A percentile compares a stretch with the other conserved stretches of the same genome.
These are phyloP conservation scores for Thuja plicata DNA, from an alignment of 83 land plant genomes.

Conservation along the genomic window DNA sequence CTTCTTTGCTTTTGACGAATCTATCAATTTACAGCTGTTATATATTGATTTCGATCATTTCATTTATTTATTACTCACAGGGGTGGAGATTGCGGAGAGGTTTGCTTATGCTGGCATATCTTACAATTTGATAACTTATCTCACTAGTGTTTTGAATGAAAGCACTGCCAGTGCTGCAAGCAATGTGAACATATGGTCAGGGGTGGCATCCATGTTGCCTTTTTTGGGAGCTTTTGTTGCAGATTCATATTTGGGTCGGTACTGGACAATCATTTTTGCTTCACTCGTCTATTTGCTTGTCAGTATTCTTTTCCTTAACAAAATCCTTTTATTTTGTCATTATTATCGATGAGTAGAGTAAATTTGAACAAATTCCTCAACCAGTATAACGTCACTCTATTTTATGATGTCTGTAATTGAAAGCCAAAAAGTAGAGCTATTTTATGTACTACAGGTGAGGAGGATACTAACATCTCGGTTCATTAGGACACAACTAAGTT, in stretches of 20 bases:
- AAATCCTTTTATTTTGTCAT: neutral
- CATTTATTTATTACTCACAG: slow-evolving; percentile 6
- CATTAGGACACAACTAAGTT: neutral
- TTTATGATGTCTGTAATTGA: neutral
- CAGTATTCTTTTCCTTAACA: neutral
- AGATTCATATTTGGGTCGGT: slow-evolving; percentile 48
- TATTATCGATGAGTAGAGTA: neutral
- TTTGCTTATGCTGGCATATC: slow-evolving; percentile 35
- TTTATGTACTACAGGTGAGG: neutral
- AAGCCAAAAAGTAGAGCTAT: neutral
- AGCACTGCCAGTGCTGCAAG: slow-evolving; percentile 30
- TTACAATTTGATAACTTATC: slow-evolving; percentile 34
- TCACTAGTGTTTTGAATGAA: slow-evolving; percentile 33
- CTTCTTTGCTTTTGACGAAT: neutral
- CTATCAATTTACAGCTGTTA: neutral
- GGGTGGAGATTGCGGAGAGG: slow-evolving; percentile 38
- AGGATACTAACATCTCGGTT: neutral
- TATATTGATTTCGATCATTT: neutral
- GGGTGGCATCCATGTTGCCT: slow-evolving; percentile 22
- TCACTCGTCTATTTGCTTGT: slow-evolving; percentile 30
- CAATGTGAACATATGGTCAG: slow-evolving; percentile 43
- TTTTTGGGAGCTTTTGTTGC: slow-evolving; percentile 43
- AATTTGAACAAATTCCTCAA: neutral
- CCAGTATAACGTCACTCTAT: neutral
- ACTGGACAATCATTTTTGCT: slow-evolving; percentile 22